Base-by-base conservation (phyloP, 371 early-diverging fungal species). In the Circinella umbellata region DNA sequence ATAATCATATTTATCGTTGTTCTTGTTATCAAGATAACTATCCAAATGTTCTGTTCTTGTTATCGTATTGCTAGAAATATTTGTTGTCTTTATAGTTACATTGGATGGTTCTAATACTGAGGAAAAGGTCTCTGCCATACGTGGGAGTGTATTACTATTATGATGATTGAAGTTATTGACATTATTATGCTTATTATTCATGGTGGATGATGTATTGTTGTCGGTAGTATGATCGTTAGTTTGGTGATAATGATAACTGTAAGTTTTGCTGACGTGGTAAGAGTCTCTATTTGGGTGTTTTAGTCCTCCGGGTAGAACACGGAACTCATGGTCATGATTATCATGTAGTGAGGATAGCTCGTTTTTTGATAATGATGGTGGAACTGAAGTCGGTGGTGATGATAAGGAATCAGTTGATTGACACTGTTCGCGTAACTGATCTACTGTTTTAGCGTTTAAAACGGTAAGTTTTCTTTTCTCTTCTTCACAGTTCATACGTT, bases 381-480 rank as follows among this genome's bases (percentile, higher is more conserved):
- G 6, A 3, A 3, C 42, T 9, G 42, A 42, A 9, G 11, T 9
- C 11, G 42, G 11, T 42, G 42, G 11, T 34, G 57, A n/a, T 34
- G 57, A 57, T 34, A 51, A n/a, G 15, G 14, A 9, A 17, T 7
- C 14, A 27, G 27, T 57, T 8, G 20, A 17, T 34, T 57, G 57
- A n/a, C 57, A 57, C 27, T 57, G 57, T 57, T 34, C 57, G 18
- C n/a, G 57, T 34, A 57, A 34, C 1, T 34, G 57, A 57, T 57
- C 57, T 57, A 57, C 57, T 57, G n/a, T 51, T 51, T 51, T 13
- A 8, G 15, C 15, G 8, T 17, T 13, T 17, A 51, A 51, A 42
- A 42, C 11, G 6, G 42, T 42, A 42, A 42, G 42, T 11, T 42
- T 42, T 3, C 42, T 42, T 11, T 11, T 42, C 3, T 42, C 11